These are phyloP conservation scores for Colletotrichum incanum DNA, from an alignment of 2,329 filamentous ascomycete genomes.

Conservation along the genomic window DNA sequence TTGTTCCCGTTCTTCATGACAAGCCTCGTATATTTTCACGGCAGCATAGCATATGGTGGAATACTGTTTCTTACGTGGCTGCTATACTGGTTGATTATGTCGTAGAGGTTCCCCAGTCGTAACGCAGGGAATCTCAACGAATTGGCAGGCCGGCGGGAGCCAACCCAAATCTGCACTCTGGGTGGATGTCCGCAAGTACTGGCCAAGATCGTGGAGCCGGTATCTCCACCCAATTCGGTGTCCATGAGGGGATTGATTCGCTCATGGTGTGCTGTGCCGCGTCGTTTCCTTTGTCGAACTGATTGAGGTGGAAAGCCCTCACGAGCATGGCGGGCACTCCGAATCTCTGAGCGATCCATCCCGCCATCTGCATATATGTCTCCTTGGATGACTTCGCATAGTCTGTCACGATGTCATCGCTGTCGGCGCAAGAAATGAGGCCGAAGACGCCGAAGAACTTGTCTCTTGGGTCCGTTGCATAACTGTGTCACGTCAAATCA, in stretches of 20 bases:
- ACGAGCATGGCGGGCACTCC: neutral
- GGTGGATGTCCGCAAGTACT: neutral
- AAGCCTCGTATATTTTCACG: neutral
- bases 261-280: neutral
- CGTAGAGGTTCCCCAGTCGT: neutral
- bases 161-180: neutral
- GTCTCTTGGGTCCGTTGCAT: slow-evolving; percentile 47
- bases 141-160: neutral
- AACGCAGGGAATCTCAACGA: slow-evolving; percentile 1
- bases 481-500: neutral
- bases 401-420: slow-evolving; percentile 40
- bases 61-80: no score
- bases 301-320: neutral
- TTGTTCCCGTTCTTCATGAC: no score
- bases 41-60: neutral
- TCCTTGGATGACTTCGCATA: slow-evolving; percentile 37
- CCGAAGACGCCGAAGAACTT: slow-evolving; percentile 48
- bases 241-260: neutral
- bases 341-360: slow-evolving; percentile 15
- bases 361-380: neutral
- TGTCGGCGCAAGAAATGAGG: slow-evolving; percentile 44
- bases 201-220: neutral
- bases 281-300: neutral
- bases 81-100: neutral
- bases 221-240: slow-evolving; percentile 2